Evolutionary conservation across 2,329 filamentous ascomycete genomes (phyloP).

Genomic region (Microthyrium microscopicum): DNA sequence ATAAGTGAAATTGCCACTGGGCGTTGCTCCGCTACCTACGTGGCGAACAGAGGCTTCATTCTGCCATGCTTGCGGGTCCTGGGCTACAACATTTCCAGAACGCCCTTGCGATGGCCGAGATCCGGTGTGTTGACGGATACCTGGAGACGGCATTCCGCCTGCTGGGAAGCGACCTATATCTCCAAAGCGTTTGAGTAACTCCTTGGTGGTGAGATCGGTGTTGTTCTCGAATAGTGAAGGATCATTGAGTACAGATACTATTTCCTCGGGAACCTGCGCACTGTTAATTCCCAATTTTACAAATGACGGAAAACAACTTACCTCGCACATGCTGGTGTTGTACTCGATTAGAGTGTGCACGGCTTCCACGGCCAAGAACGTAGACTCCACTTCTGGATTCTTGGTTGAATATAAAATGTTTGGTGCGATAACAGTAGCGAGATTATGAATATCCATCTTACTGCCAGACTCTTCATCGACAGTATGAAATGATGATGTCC

Average conservation of each 20-base stretch:
- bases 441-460: slow-evolving; percentile 97
- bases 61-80: slow-evolving; percentile 7
- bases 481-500: slow-evolving; percentile 93
- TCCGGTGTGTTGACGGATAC: slow-evolving; percentile 4
- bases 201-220: slow-evolving; percentile 86
- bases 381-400: slow-evolving; percentile 57
- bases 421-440: slow-evolving; percentile 91
- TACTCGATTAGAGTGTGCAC: slow-evolving; percentile 81
- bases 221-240: slow-evolving; percentile 63
- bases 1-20: too few species aligned
- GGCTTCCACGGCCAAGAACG: slow-evolving; percentile 84
- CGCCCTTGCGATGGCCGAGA: slow-evolving; percentile 8
- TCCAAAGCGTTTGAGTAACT: slow-evolving; percentile 86
- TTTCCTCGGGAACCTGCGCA: slow-evolving; percentile 72
- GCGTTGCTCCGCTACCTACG: slow-evolving; percentile 5
- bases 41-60: slow-evolving; percentile 8
- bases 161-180: slow-evolving; percentile 46
- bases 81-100: slow-evolving; percentile 3
- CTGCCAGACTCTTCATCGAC: slow-evolving; percentile 93
- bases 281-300: slow-evolving; percentile 12
- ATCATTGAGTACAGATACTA: slow-evolving; percentile 74
- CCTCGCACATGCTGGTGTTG: slow-evolving; percentile 95
- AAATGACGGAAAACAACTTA: slow-evolving; percentile 32
- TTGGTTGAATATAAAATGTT: slow-evolving; percentile 67
- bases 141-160: too few species aligned